Evolutionary conservation across 2,329 filamentous ascomycete genomes (phyloP), one percentile per base, ranked within the genome.

Genomic region (Pseudogymnoascus sp.): DNA sequence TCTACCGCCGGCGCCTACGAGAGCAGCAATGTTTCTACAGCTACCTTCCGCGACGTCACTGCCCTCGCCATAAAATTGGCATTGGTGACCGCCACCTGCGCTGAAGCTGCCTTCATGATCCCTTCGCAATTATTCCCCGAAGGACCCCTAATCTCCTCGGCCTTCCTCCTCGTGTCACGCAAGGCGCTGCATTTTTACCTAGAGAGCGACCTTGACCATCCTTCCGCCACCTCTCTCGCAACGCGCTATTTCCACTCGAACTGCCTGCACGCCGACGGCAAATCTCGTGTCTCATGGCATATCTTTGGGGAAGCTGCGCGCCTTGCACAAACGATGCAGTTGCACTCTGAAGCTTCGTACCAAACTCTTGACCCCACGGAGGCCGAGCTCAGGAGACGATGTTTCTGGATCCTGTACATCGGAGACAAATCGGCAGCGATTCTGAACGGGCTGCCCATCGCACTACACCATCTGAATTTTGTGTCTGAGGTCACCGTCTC

Each of bases 211-310:
- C 69, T 80, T 0, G 77, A 79, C 57, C 73, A 69, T 10, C 78
- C 78, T 0, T 76, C 73, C 60, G 76, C 77, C 1, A 77, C 75
- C 57, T 80, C 78, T 3, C 72, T 79, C 26, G 72, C 74, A 2
- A 77, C 79, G 16, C 74, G 78, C 3, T 78, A 79, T 61, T 77
- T 79, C 23, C 78, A 80, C 61, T 79, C 78, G 12, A 79, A 78
- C 62, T 78, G 77, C 45, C 67, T 79, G 2, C 78, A 79, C 57
- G 76, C 76, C 1, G 71, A 75, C 0, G 78, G 77, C 0, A 78
- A 77, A 42, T 76, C 76, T 3, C 73, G 75, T 26, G 73, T 77
- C 18, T 79, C 77, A 4, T 79, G 77, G 76, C 76, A 78, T 59
- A 76, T 79, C 1, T 77, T 79, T 66, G 77, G 77, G 1, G 77